A percentile compares a stretch with the other conserved stretches of the same genome.
Evolutionary conservation across 2,329 filamentous ascomycete species (phyloP).

Genomic region (Nemania sp.): DNA sequence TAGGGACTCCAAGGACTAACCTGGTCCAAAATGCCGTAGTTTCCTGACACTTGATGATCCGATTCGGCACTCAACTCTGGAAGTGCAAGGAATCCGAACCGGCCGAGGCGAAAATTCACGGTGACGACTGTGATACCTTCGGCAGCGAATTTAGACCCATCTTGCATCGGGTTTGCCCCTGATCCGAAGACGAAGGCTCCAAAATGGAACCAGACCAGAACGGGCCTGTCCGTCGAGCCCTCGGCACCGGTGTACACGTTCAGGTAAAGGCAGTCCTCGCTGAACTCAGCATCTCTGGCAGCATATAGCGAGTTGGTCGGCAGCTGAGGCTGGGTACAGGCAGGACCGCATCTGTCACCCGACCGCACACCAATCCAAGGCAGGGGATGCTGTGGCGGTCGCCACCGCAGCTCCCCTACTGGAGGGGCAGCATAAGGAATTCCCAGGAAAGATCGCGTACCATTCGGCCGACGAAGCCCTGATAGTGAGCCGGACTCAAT

Average conservation of each 20-base stretch:
- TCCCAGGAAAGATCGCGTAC: constrained; percentile 14
- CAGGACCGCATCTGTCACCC: constrained; percentile 4
- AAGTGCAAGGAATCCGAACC: constrained; percentile 20
- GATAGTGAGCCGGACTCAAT: constrained; percentile 18
- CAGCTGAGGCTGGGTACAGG: background rate
- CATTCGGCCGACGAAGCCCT: constrained; percentile 6
- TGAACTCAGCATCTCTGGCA: constrained; percentile 5
- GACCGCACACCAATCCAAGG: constrained; percentile 13
- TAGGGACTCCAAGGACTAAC: too few species aligned
- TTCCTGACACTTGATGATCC: constrained; percentile 12
- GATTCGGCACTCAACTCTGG: constrained; percentile 21
- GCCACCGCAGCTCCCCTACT: constrained; percentile 18
- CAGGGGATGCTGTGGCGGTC: constrained; percentile 8
- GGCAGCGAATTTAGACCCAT: constrained; percentile 10
- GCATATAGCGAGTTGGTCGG: constrained; percentile 11
- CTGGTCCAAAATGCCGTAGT: constrained; percentile 24
- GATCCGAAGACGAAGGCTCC: constrained; percentile 23
- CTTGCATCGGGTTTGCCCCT: constrained; percentile 14
- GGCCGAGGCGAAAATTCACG: constrained; percentile 22
- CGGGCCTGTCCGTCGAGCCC: constrained; percentile 3
- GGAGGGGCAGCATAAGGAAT: constrained; percentile 18
- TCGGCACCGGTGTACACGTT: constrained; percentile 20
- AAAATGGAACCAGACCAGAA: constrained; percentile 23
- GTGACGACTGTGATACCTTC: constrained; percentile 21
- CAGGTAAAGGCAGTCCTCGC: constrained; percentile 21